These are phyloP conservation scores for Coccinonectria pachysandricola DNA, from an alignment of 2,329 filamentous ascomycete species.

Conservation along the genomic window DNA sequence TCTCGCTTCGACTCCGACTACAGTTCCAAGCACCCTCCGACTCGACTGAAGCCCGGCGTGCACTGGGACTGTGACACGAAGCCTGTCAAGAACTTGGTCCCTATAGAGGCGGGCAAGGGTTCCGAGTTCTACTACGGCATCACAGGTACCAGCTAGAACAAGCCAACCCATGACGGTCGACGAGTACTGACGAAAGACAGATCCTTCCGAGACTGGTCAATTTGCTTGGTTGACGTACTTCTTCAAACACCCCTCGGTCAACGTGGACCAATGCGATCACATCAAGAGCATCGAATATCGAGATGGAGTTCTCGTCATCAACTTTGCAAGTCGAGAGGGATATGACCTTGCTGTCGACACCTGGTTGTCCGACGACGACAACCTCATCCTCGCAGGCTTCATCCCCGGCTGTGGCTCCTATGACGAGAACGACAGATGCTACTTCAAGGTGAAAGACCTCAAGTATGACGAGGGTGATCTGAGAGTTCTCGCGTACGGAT, in stretches of 20 bases:
- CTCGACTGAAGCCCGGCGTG: too few species aligned
- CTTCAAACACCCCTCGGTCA: conserved; percentile 19
- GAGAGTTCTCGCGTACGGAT: conserved; percentile 11
- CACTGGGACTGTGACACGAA: conserved; percentile 18
- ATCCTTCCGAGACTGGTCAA: conserved; percentile 12
- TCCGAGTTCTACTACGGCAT: conserved; percentile 17
- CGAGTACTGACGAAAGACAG: conserved; percentile 3
- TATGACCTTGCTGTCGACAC: conserved; percentile 12
- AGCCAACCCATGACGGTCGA: conserved; percentile 2
- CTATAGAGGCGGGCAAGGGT: conserved; percentile 10
- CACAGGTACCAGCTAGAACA: conserved; percentile 3
- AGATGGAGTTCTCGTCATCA: conserved; percentile 3
- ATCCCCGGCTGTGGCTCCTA: conserved; percentile 17
- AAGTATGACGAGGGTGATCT: conserved; percentile 6
- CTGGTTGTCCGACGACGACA: conserved; percentile 11
- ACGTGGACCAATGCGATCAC: conserved; percentile 19
- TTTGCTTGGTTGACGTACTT: conserved; percentile 19
- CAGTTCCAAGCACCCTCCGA: too few species aligned
- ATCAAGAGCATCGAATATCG: conserved; percentile 6
- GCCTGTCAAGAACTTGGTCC: conserved; percentile 13
- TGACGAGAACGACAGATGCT: conserved; percentile 19
- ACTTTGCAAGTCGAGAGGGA: conserved; percentile 12
- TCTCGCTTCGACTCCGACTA: too few species aligned
- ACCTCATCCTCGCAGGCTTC: conserved; percentile 19
- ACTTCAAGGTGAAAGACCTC: conserved; percentile 16